Base-by-base conservation (phyloP, 2,329 filamentous ascomycete species). In the Ophiostoma himal-ulmi region DNA sequence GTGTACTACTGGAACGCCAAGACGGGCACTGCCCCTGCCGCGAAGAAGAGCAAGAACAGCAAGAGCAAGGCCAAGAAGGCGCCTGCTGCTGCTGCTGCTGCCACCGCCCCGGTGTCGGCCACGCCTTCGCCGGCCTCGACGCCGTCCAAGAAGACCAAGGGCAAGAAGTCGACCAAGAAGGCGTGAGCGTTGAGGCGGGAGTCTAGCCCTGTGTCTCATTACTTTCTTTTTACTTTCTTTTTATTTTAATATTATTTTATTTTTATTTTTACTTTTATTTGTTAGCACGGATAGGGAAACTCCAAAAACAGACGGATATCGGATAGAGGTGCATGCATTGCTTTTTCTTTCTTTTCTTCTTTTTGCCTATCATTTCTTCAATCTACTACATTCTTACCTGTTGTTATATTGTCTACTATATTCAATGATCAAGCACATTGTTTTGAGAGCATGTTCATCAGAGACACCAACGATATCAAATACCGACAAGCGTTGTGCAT, bases 1-100 rank as follows among this genome's bases (percentile, higher is more conserved):
- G 78, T 96, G 37, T 96, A 94, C 82, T 98, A 98, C 84, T 99
- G 95, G 95, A 97, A 97, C 77, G 83, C 85, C 1, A 17, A 41
- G 26, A 7, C 36, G 8, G 26, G 30, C 30, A 30, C 30, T 30
- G 30, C 2, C 57, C 5, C 10, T 39, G 39, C 48, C 22, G 62
- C 70, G 74, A 79, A 75, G 7, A 78, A 79, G 70, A 30, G 52
- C 6, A 30, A 30, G 30, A 30, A 39, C 22, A 69, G 30, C 34
- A 62, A 52, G 57, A 67, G 64, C 60, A 66, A 44, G 39, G 37
- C 14, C 34, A 67, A 37, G n/a, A 64, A 64, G 60, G 17, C 57
- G 22, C 26, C 57, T 34, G 57, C 30, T 13, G 14, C 57, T 14
- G 17, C 60, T 1, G 14, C 30, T 1, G 22, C 30, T 13, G 54